Evolutionary conservation across 768 basidiomycete genomes (phyloP).

Genomic region (Favolaschia claudopus): DNA sequence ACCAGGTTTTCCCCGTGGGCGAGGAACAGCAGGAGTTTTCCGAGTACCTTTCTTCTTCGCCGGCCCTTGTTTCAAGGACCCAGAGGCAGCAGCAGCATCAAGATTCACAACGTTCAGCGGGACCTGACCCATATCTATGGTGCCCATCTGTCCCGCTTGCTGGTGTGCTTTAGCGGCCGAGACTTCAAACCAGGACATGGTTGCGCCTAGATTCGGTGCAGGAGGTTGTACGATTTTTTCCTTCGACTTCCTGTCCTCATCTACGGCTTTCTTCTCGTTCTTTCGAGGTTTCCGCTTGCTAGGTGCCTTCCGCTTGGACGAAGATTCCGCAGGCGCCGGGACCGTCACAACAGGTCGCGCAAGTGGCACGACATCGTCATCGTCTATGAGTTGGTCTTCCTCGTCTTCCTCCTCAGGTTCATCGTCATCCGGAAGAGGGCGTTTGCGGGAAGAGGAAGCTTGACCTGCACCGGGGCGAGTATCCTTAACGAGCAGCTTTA

Average conservation of each 20-base stretch:
- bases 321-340: slow-evolving; percentile 39
- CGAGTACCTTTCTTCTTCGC: slow-evolving; percentile 60
- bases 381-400: slow-evolving; percentile 85
- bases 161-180: slow-evolving; percentile 47
- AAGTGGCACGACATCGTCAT: slow-evolving; percentile 52
- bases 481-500: slow-evolving; percentile 60
- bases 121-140: slow-evolving; percentile 21
- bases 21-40: slow-evolving; percentile 49
- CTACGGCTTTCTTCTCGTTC: slow-evolving; percentile 52
- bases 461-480: slow-evolving; percentile 21
- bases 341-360: slow-evolving; percentile 33
- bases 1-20: slow-evolving; percentile 42
- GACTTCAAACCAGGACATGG: slow-evolving; percentile 52
- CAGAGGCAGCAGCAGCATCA: too few relatives aligned
- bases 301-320: slow-evolving; percentile 58
- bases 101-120: slow-evolving; percentile 20
- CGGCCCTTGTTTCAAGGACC: slow-evolving; percentile 45
- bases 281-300: slow-evolving; percentile 63
- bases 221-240: slow-evolving; percentile 41
- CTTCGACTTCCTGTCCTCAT: slow-evolving; percentile 56
- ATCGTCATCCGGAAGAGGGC: slow-evolving; percentile 53
- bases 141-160: slow-evolving; percentile 38
- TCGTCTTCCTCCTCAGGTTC: slow-evolving; percentile 74
- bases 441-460: slow-evolving; percentile 28
- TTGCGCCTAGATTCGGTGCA: slow-evolving; percentile 46